phyloP scores from a whole-genome alignment of 192 early-diverging fungal genomes.

The Gigaspora rosea region DNA sequence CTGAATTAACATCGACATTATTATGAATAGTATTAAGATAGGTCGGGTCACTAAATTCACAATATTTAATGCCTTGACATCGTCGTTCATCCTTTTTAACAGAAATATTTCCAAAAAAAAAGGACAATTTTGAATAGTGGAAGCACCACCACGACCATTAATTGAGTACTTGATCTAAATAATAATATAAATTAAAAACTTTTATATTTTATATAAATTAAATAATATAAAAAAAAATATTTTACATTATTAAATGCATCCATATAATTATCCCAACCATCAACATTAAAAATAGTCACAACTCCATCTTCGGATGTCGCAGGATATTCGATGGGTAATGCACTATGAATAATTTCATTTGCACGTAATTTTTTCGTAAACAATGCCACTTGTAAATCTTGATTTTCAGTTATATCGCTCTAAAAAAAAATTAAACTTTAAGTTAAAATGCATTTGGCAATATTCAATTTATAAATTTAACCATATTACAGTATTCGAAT shows the following conservation, averaged over 20 bases:
- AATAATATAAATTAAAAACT: not conserved
- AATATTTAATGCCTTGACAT: not conserved
- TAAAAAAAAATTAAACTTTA: too few species aligned
- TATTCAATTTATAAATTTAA: too few species aligned
- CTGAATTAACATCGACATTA: constrained; percentile 6
- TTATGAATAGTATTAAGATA: not conserved
- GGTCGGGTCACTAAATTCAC: not conserved
- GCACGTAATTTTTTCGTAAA: too few species aligned
- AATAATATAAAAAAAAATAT: too few species aligned
- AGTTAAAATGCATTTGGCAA: too few species aligned
- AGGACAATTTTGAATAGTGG: not conserved
- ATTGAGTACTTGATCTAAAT: not conserved
- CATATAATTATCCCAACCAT: not conserved
- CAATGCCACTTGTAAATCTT: too few species aligned
- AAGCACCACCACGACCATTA: not conserved
- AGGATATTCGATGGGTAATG: not conserved
- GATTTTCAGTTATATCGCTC: too few species aligned
- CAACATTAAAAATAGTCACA: not conserved
- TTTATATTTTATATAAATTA: too few species aligned
- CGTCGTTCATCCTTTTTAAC: not conserved
- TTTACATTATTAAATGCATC: not conserved
- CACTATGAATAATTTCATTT: too few species aligned
- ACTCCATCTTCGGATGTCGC: not conserved
- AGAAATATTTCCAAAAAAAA: constrained; percentile 1
- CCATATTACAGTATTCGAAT: too few species aligned